These are phyloP conservation scores for Pisolithus microcarpus DNA, from an alignment of 768 basidiomycete genomes.

Conservation along the genomic window DNA sequence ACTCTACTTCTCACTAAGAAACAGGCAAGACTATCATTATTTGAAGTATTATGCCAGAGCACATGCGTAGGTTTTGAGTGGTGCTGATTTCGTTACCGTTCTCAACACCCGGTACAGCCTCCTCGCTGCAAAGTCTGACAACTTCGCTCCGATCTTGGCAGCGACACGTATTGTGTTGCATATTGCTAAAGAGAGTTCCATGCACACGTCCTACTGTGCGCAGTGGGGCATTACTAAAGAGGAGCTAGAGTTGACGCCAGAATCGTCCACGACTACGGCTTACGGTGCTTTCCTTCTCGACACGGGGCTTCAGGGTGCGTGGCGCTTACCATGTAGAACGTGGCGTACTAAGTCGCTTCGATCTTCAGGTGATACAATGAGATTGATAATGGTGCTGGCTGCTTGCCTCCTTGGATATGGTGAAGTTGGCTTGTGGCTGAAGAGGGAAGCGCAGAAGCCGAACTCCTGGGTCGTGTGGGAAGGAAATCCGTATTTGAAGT, in stretches of 20 bases:
- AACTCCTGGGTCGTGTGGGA: constrained; percentile 49
- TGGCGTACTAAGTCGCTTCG: neutral
- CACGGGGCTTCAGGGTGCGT: constrained; percentile 58
- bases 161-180: constrained; percentile 59
- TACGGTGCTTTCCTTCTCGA: constrained; percentile 87
- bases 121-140: constrained; percentile 68
- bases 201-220: constrained; percentile 66
- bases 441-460: constrained; percentile 42
- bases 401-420: constrained; percentile 90
- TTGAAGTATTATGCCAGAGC: constrained; percentile 79
- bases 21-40: constrained; percentile 76
- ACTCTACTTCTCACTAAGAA: neutral
- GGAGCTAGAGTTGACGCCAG: constrained; percentile 55
- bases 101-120: constrained; percentile 35
- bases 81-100: no score
- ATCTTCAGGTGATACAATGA: constrained; percentile 55
- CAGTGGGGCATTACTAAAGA: constrained; percentile 58
- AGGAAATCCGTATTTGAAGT: constrained; percentile 66
- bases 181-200: constrained; percentile 61
- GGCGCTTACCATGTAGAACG: neutral
- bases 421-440: constrained; percentile 82
- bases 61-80: constrained; percentile 45
- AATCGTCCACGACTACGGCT: constrained; percentile 68
- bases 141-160: constrained; percentile 53
- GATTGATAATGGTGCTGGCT: constrained; percentile 72